phyloP scores from a whole-genome alignment of 2,329 filamentous ascomycete genomes.

The Alternaria burnsii region DNA sequence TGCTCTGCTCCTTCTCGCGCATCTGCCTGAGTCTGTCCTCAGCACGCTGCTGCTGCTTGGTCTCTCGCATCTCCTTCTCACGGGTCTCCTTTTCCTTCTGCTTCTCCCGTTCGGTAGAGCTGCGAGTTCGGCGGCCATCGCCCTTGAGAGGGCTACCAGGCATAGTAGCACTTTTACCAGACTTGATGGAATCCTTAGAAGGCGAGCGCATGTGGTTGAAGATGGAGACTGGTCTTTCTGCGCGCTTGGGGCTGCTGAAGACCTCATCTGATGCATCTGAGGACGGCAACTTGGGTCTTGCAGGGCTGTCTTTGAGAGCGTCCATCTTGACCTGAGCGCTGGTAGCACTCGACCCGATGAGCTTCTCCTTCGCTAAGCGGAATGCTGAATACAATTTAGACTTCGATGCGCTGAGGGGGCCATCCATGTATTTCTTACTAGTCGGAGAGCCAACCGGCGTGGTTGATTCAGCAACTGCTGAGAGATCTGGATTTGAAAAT shows the following conservation, averaged over 20 bases:
- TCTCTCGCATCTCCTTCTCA: slow-evolving; percentile 63
- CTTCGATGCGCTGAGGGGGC: slow-evolving; percentile 89
- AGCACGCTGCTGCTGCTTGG: slow-evolving; percentile 68
- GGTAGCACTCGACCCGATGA: slow-evolving; percentile 74
- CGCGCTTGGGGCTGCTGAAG: slow-evolving; percentile 45
- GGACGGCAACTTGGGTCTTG: slow-evolving; percentile 35
- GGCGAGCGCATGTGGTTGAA: slow-evolving; percentile 49
- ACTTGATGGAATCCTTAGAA: slow-evolving; percentile 48
- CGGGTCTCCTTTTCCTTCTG: slow-evolving; percentile 65
- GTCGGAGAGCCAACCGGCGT: slow-evolving; percentile 66
- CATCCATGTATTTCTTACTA: slow-evolving; percentile 68
- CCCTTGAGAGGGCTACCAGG: slow-evolving; percentile 45
- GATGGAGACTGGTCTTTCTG: slow-evolving; percentile 40
- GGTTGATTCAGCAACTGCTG: slow-evolving; percentile 57
- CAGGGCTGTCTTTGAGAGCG: slow-evolving; percentile 52
- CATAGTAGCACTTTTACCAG: slow-evolving; percentile 31
- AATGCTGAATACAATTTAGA: slow-evolving; percentile 90
- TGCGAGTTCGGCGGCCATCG: slow-evolving; percentile 61
- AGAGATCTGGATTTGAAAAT: slow-evolving; percentile 55
- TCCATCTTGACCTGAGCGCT: slow-evolving; percentile 68
- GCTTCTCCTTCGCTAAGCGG: slow-evolving; percentile 84
- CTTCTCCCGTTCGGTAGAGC: slow-evolving; percentile 69
- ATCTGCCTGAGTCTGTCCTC: slow-evolving; percentile 73
- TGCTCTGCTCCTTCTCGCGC: slow-evolving; percentile 74
- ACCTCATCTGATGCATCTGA: slow-evolving; percentile 45